These are phyloP conservation scores for Cystofilobasidium ferigula DNA, from an alignment of 768 basidiomycete genomes.

Conservation along the genomic window DNA sequence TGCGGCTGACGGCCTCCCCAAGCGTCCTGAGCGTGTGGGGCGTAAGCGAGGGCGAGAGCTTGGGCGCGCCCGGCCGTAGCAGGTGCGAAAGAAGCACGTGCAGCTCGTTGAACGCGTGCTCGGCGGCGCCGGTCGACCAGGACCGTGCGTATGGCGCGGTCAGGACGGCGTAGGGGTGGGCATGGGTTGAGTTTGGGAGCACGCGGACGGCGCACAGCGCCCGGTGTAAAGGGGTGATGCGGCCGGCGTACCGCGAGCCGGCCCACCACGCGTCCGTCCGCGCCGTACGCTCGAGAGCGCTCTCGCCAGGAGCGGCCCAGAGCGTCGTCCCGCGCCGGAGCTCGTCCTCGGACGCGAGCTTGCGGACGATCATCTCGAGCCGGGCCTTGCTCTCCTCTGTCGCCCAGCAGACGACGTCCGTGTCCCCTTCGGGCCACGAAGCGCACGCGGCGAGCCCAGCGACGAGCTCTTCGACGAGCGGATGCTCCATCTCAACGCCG, in stretches of 20 bases:
- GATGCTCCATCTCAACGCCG: slow-evolving; percentile 59
- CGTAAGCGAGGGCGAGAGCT: slow-evolving; percentile 25
- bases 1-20: slow-evolving; percentile 53
- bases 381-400: slow-evolving; percentile 64
- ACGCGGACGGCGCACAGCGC: slow-evolving; percentile 46
- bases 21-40: slow-evolving; percentile 55
- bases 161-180: neutral
- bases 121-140: slow-evolving; percentile 6
- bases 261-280: slow-evolving; percentile 48
- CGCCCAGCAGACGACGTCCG: slow-evolving; percentile 60
- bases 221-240: slow-evolving; percentile 49
- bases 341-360: slow-evolving; percentile 66
- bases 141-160: slow-evolving; percentile 5
- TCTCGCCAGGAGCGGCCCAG: slow-evolving; percentile 40
- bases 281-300: slow-evolving; percentile 36
- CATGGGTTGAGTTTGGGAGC: slow-evolving; percentile 24
- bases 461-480: slow-evolving; percentile 49
- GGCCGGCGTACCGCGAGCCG: slow-evolving; percentile 48
- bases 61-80: neutral
- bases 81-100: neutral
- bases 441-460: neutral
- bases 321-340: slow-evolving; percentile 53
- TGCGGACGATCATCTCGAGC: slow-evolving; percentile 62
- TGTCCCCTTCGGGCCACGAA: neutral
- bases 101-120: neutral